Evolutionary conservation across 345 rosid genomes (phyloP), one percentile per base, ranked within the genome.

Genomic region (Citrus hindsii): DNA sequence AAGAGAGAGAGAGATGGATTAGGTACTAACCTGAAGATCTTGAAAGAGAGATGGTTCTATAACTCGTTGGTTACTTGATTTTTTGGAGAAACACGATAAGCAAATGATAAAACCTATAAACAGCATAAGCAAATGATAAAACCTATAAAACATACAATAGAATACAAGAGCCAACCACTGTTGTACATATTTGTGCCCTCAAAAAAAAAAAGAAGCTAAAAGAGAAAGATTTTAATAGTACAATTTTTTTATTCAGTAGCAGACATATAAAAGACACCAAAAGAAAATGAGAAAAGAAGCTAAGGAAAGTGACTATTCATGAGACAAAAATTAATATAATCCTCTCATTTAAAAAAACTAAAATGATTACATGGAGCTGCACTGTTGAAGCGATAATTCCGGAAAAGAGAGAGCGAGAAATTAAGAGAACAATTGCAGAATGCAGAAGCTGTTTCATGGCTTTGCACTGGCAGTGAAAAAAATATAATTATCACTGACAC

Each of bases 261-360:
- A 56, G 62, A 78, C 84, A 65, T n/a, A n/a, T 7, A 48, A 71
- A 76, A 79, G 53, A 25, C 48, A 51, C 75, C 75, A 79, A 76
- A 59, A 46, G 28, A n/a, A 77, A 64, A 61, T 25, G 58, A 55
- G 14, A 75, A 38, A 35, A 38, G 71, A 56, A 21, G 51, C 75
- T 67, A 25, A 58, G 13, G 80, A 83, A 83, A 83, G 78, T 24
- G 83, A 79, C 83, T 25, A n/a, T 13, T 73, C 82, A 71, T 1
- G 69, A 8, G 63, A 13, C 14, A 46, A 46, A 13, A 46, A 46
- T 46, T 12, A 46, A 46, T 13, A 46, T 46, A 46, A 46, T 46
- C 18, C 51, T 13, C 5, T 13, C 51, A 46, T 46, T 13, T 3
- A 46, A 46, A 46, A 46, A 46, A 46, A 40, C 58, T 9, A 33